These are phyloP conservation scores for Pichia exigua DNA, from an alignment of 805 yeast species.

Conservation along the genomic window DNA sequence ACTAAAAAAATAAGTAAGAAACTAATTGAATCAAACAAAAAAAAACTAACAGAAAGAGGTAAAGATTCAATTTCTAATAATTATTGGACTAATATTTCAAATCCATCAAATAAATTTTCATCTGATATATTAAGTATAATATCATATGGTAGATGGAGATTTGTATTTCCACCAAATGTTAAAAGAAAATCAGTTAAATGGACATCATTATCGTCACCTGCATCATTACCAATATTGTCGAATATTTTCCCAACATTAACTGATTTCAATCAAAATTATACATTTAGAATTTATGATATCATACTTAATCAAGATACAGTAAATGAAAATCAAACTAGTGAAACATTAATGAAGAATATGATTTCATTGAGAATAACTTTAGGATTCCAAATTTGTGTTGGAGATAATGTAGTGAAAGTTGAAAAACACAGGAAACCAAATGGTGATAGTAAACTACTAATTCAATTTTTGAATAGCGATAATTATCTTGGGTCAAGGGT, in stretches of 20 bases:
- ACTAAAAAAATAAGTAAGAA: neutral
- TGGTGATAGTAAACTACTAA: slow-evolving; percentile 45
- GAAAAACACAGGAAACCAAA: slow-evolving; percentile 54
- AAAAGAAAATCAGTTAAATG: slow-evolving; percentile 71
- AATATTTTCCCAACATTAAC: slow-evolving; percentile 64
- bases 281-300: slow-evolving; percentile 78
- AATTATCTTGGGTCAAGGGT: slow-evolving; percentile 51
- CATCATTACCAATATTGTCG: slow-evolving; percentile 79
- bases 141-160: slow-evolving; percentile 83
- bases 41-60: slow-evolving; percentile 6
- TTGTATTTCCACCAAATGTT: slow-evolving; percentile 72
- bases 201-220: slow-evolving; percentile 91
- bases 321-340: slow-evolving; percentile 41
- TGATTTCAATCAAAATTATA: slow-evolving; percentile 65
- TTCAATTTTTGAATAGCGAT: slow-evolving; percentile 44
- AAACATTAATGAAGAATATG: slow-evolving; percentile 76
- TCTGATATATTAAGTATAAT: slow-evolving; percentile 47
- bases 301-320: slow-evolving; percentile 54
- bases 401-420: slow-evolving; percentile 54
- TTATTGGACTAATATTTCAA: slow-evolving; percentile 58
- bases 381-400: slow-evolving; percentile 88
- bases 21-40: neutral
- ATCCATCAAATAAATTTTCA: slow-evolving; percentile 67
- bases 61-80: slow-evolving; percentile 18
- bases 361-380: slow-evolving; percentile 70